Evolutionary conservation across 352 stramenopile species (phyloP).

Genomic region (Pythium plurisporium): DNA sequence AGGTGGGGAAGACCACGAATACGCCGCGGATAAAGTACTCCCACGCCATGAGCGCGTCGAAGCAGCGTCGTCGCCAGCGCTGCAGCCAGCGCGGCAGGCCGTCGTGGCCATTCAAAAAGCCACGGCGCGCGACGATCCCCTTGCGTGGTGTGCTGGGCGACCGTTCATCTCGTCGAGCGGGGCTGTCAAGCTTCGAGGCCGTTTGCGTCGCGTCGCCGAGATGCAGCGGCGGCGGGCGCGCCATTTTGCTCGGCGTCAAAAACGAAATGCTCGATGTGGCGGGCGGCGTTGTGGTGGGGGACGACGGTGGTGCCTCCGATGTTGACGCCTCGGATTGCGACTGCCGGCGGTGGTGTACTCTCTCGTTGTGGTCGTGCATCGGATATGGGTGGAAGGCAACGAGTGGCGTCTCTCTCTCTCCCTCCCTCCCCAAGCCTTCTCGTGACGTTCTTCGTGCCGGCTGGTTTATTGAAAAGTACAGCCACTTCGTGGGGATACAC

Average conservation of each 20-base stretch:
- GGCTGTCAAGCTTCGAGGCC: too few species aligned
- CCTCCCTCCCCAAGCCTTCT: not conserved
- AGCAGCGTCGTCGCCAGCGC: conserved; percentile 48
- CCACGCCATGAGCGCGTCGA: conserved; percentile 66
- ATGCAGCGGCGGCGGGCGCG: conserved; percentile 7
- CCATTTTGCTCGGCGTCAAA: not conserved
- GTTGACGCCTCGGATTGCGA: conserved; percentile 5
- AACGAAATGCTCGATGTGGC: conserved; percentile 5
- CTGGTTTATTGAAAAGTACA: too few species aligned
- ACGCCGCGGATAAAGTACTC: conserved; percentile 49
- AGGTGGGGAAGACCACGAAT: conserved; percentile 51
- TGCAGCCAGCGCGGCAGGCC: conserved; percentile 3
- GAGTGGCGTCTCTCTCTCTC: not conserved
- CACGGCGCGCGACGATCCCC: not conserved
- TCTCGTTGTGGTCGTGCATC: too few species aligned
- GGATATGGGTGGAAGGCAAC: too few species aligned
- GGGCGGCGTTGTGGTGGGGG: too few species aligned
- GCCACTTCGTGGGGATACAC: not conserved
- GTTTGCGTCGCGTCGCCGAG: not conserved
- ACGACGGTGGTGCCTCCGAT: too few species aligned
- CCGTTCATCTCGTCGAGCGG: too few species aligned
- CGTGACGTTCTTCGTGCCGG: not conserved
- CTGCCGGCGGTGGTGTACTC: not conserved
- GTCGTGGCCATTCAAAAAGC: not conserved
- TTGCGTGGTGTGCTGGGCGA: not conserved